These are phyloP conservation scores for Peronosclerospora sorghi DNA, from an alignment of 352 stramenopile genomes.

Conservation along the genomic window DNA sequence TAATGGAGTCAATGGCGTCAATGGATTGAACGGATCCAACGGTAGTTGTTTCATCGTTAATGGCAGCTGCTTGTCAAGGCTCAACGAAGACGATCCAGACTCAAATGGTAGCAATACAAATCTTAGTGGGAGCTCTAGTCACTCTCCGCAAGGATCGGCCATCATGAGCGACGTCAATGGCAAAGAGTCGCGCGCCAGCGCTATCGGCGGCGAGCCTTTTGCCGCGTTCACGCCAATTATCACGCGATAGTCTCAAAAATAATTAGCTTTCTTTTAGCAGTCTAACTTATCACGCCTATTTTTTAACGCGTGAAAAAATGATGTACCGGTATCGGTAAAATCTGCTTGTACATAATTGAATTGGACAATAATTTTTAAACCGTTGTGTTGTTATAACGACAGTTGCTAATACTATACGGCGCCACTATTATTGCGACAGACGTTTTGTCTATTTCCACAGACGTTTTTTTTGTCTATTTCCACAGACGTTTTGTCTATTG, in stretches of 20 bases:
- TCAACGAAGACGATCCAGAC: constrained; percentile 14
- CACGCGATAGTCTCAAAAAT: constrained; percentile 41
- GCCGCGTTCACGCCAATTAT: constrained; percentile 82
- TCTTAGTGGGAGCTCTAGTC: constrained; percentile 13
- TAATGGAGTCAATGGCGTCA: constrained; percentile 5
- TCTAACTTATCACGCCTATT: no score
- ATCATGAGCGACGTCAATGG: constrained; percentile 15
- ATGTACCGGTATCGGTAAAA: no score
- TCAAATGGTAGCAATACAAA: constrained; percentile 12
- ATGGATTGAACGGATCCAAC: constrained; percentile 20
- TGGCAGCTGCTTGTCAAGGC: constrained; percentile 14
- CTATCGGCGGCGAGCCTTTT: constrained; percentile 47
- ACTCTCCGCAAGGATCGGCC: constrained; percentile 1
- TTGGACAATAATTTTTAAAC: no score
- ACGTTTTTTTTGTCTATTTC: no score
- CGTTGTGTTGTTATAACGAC: no score
- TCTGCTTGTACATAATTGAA: no score
- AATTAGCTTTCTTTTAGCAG: no score
- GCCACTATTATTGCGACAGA: no score
- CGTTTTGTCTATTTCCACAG: no score
- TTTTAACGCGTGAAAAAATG: no score
- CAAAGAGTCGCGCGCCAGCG: constrained; percentile 6
- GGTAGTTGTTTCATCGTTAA: constrained; percentile 18
- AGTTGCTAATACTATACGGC: no score
- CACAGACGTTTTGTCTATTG: no score